A percentile compares a stretch with the other conserved stretches of the same genome.
These are phyloP conservation scores for Pulveroboletus frians DNA, from an alignment of 768 basidiomycete genomes.

Conservation along the genomic window DNA sequence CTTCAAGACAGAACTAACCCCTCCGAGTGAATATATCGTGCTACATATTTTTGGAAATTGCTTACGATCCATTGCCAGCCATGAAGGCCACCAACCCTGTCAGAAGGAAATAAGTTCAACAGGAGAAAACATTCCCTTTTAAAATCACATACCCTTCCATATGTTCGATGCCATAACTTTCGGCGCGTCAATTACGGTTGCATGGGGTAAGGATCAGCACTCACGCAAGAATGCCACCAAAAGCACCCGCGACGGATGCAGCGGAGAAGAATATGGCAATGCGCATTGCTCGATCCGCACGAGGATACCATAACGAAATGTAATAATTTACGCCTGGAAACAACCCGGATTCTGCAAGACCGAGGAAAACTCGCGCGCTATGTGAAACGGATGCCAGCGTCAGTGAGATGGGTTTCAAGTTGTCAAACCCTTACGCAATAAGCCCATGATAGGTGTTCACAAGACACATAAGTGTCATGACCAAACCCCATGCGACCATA, in stretches of 20 bases:
- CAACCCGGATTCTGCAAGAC: conserved; percentile 44
- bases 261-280: conserved; percentile 61
- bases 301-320: conserved; percentile 57
- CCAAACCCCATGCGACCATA: conserved; percentile 37
- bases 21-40: conserved; percentile 3
- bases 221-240: conserved; percentile 47
- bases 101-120: neutral
- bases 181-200: neutral
- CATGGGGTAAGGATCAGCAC: conserved; percentile 6
- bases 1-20: conserved; percentile 30
- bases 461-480: conserved; percentile 38
- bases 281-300: conserved; percentile 51
- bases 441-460: conserved; percentile 31
- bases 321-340: conserved; percentile 40
- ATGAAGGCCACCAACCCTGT: conserved; percentile 26
- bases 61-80: conserved; percentile 40
- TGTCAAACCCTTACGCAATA: conserved; percentile 23
- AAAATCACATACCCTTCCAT: conserved; percentile 31
- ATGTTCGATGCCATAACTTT: conserved; percentile 33
- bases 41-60: neutral
- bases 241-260: conserved; percentile 50
- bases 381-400: neutral
- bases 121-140: neutral
- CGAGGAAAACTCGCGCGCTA: conserved; percentile 41
- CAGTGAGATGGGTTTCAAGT: neutral